A percentile compares a stretch with the other conserved stretches of the same genome.
These are phyloP conservation scores for Lachnellula hyalina DNA, from an alignment of 2,329 filamentous ascomycete genomes.

Conservation along the genomic window DNA sequence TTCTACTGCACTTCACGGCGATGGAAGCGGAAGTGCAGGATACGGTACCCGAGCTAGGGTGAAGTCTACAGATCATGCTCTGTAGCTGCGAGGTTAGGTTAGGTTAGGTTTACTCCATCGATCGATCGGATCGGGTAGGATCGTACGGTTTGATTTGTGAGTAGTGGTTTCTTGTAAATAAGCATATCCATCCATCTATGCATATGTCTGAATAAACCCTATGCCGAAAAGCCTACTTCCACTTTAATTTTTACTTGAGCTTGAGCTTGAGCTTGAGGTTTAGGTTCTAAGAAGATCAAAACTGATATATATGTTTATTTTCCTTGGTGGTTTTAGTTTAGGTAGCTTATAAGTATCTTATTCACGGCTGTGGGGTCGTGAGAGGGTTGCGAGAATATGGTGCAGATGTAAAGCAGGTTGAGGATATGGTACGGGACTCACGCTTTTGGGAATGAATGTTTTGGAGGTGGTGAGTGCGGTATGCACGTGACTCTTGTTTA, in stretches of 20 bases:
- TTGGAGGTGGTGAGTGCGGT: background rate
- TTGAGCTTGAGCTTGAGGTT: too few relatives aligned
- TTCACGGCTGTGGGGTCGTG: background rate
- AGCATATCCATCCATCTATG: too few relatives aligned
- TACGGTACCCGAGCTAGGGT: background rate
- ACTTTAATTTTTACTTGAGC: too few relatives aligned
- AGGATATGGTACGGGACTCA: background rate
- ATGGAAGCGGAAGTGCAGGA: background rate
- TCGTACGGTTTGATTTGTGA: background rate
- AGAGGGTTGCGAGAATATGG: background rate
- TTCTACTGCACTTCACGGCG: background rate
- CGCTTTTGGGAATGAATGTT: background rate
- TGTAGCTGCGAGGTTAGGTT: background rate
- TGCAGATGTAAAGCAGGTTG: background rate
- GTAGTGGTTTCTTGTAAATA: background rate
- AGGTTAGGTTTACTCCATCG: too few relatives aligned
- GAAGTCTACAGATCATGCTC: background rate
- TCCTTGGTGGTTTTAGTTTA: too few relatives aligned
- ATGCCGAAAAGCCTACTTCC: too few relatives aligned
- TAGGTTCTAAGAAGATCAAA: too few relatives aligned
- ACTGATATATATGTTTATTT: too few relatives aligned
- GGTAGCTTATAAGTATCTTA: too few relatives aligned
- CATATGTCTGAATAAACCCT: too few relatives aligned
- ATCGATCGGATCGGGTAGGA: background rate
- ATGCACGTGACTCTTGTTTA: too few relatives aligned